These are phyloP conservation scores for Backusella psychrophila DNA, from an alignment of 192 early-diverging fungal species.

Conservation along the genomic window DNA sequence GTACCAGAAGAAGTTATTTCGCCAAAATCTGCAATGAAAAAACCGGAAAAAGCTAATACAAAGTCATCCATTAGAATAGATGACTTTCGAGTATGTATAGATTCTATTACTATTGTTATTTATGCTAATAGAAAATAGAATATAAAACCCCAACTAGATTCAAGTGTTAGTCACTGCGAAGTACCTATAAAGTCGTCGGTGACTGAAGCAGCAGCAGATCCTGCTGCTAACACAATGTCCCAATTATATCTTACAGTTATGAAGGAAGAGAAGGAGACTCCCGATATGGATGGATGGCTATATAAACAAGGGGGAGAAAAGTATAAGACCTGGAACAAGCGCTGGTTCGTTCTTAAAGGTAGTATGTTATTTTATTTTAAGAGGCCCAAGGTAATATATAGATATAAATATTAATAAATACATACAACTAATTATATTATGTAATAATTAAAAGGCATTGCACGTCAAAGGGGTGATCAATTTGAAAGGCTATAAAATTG, in stretches of 20 bases:
- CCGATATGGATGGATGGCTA: slow-evolving; percentile 53
- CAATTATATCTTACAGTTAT: background rate
- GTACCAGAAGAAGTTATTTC: background rate
- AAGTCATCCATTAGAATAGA: background rate
- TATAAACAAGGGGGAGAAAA: slow-evolving; percentile 49
- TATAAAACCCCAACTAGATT: background rate
- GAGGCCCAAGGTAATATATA: slow-evolving; percentile 30
- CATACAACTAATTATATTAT: background rate
- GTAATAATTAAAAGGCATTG: slow-evolving; percentile 15
- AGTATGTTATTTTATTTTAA: slow-evolving; percentile 53
- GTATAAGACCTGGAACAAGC: slow-evolving; percentile 55
- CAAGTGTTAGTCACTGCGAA: background rate
- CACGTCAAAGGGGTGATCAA: slow-evolving; percentile 55
- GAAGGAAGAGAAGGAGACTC: slow-evolving; percentile 11
- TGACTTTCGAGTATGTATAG: background rate
- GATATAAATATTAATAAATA: background rate
- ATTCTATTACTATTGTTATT: background rate
- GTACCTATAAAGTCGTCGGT: background rate
- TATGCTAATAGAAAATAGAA: background rate
- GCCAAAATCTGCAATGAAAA: background rate
- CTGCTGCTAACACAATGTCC: background rate
- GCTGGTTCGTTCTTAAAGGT: slow-evolving; percentile 58
- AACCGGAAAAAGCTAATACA: background rate
- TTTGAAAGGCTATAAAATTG: slow-evolving; percentile 53
- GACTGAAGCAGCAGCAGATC: background rate